Percentiles rank a stretch among this genome's conserved stretches.
These are phyloP conservation scores for Stentor roeselii DNA, from an alignment of 73 alveolate species.

Conservation along the genomic window DNA sequence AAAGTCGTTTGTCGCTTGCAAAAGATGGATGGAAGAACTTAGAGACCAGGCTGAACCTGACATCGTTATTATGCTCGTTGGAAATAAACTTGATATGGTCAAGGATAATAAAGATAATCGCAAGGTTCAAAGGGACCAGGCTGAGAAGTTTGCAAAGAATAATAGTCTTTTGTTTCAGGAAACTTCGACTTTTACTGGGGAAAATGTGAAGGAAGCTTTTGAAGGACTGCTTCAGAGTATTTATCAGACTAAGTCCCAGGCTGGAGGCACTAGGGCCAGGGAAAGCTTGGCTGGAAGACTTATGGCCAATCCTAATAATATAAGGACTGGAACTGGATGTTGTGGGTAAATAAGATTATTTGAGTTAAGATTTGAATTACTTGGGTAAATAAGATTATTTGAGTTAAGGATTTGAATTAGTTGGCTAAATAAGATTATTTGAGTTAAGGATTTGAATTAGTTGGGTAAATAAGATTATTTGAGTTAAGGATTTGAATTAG, in stretches of 20 bases:
- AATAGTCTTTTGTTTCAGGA: slow-evolving; percentile 70
- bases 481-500: too few species aligned
- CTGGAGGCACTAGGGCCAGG: too few species aligned
- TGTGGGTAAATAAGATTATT: too few species aligned
- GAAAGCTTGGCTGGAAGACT: too few species aligned
- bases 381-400: too few species aligned
- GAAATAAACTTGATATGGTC: slow-evolving; percentile 77
- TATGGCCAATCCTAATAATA: too few species aligned
- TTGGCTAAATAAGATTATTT: too few species aligned
- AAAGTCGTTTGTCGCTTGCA: slow-evolving; percentile 60
- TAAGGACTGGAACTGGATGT: too few species aligned
- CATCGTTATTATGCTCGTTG: slow-evolving; percentile 76
- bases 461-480: too few species aligned
- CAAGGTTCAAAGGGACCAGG: slow-evolving; percentile 65
- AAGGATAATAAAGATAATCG: slow-evolving; percentile 56
- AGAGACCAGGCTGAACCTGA: slow-evolving; percentile 86
- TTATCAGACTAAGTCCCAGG: slow-evolving; percentile 59
- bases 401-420: too few species aligned
- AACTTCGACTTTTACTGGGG: slow-evolving; percentile 70
- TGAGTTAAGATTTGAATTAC: too few species aligned
- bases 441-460: too few species aligned
- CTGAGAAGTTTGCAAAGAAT: slow-evolving; percentile 63
- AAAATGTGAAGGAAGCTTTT: slow-evolving; percentile 69
- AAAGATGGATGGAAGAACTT: slow-evolving; percentile 81
- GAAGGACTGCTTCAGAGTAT: slow-evolving; percentile 75